Evolutionary conservation across 305 asterid species (phyloP), one percentile per base, ranked within the genome.

Genomic region (Rubia occidens): DNA sequence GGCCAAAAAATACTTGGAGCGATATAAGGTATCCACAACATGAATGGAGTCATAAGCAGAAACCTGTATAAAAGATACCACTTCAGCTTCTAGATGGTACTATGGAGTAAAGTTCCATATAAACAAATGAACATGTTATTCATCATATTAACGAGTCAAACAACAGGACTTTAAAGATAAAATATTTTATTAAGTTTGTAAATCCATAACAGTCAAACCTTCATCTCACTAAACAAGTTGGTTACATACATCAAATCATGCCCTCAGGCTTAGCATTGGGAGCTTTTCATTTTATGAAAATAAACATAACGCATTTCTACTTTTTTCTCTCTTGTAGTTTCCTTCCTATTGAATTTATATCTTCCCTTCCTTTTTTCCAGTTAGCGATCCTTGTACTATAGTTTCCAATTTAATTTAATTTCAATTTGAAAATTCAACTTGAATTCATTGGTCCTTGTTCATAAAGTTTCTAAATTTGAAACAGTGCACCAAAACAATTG

Each of bases 1-100:
- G 70, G 85, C 84, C 87, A 94, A 81, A 83, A 86, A 86, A 73
- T 94, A 87, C 85, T 94, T 94, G 78, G 97, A 83, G 42, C 84
- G 84, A 78, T 89, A 89, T 60, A 94, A 78, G 67, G 86, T 81
- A 79, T 89, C 96, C 69, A 89, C 91, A 80, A 94, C 78, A 60
- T 75, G 97, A 73, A 89, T 37, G 65, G 88, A 83, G 78, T 94
- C 86, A 72, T 78, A 94, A 55, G 91, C 86, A 78, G 81, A 87
- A 75, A 94, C 99, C 99, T 90, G 72, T 35, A 67, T 1, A 39
- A 66, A 20, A 20, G 35, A 37, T 29, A 18, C 29, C 8, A 2
- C 40, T 53, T 68, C 71, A 68, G 71, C 29, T 64, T 64, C 54
- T 0, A n/a, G 44, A 64, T 8, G 21, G 17, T 24, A n/a, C 24